Base-by-base conservation (phyloP, 140 eudicot species). In the Cichorium intybus region DNA sequence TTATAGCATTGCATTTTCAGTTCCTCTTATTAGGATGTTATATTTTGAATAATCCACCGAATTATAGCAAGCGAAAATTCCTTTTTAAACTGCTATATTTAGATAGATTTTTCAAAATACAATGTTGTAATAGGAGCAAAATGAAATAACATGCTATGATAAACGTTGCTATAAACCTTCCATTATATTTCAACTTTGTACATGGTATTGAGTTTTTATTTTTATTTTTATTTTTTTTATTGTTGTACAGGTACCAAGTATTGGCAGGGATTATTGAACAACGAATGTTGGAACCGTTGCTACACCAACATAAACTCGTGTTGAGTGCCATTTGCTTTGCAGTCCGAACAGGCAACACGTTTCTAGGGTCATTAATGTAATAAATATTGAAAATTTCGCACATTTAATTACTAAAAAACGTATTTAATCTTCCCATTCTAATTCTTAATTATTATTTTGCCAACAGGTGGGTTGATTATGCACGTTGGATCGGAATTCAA, bases 331-430 rank as follows among this genome's bases (percentile, higher is more conserved):
- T 85, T 52, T 88, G 97, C 84, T 93, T 93, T 61, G 95, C 81
- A 17, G 90, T 88, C 34, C 74, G 99, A 58, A 93, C 99, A 24
- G 99, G 99, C 76, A 93, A 93, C 78, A 93, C 99, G 7, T 88
- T 88, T 46, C 65, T 88, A 69, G 99, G 99, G 7, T 88, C 97
- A 34, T 66, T 93, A 66, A 74, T 93, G 99, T 88, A 68, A 83
- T 80, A 63, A 6, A 50, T 24, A 43, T 68, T 56, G 46, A 12
- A 27, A 37, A 35, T 39, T 4, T 63, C 41, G 22, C 29, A 33
- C 33, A 5, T 35, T 39, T 34, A 33, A 50, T 29, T 2, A 26
- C 46, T 10, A 21, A 28, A 31, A 34, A 67, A 18, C 22, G 34
- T 23, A 0, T 10, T 28, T 59, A 6, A 35, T 58, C 24, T 37